These are phyloP conservation scores for Amanita fuliginea DNA, from an alignment of 768 basidiomycete genomes.

Conservation along the genomic window DNA sequence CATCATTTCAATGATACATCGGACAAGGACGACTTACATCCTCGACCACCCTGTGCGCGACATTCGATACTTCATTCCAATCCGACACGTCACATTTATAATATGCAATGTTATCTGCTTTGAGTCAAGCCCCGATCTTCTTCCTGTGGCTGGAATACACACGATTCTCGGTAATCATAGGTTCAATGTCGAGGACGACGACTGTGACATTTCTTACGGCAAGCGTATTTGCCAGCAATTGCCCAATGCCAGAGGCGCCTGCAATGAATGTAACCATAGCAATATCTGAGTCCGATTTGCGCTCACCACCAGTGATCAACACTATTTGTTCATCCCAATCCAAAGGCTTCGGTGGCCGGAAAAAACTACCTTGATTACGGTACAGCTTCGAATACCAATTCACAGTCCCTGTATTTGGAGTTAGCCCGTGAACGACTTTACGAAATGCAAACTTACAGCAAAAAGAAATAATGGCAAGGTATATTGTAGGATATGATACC, in stretches of 20 bases:
- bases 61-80: conserved; percentile 71
- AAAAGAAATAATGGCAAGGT: conserved; percentile 44
- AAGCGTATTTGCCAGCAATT: conserved; percentile 78
- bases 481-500: conserved; percentile 40
- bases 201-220: conserved; percentile 75
- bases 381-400: conserved; percentile 66
- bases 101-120: conserved; percentile 63
- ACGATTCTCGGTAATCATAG: conserved; percentile 72
- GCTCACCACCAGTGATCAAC: conserved; percentile 79
- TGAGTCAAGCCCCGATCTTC: not conserved
- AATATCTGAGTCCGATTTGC: not conserved
- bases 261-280: not conserved
- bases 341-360: conserved; percentile 42
- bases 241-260: conserved; percentile 88
- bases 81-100: conserved; percentile 92
- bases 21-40: conserved; percentile 40
- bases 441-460: conserved; percentile 49
- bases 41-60: conserved; percentile 61
- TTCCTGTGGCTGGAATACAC: conserved; percentile 11
- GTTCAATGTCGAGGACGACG: conserved; percentile 77
- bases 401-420: conserved; percentile 39
- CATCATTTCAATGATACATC: not conserved
- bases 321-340: conserved; percentile 90
- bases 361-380: conserved; percentile 64
- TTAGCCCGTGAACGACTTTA: not conserved